Conservation (phyloP, 495 filamentous ascomycete genomes). For the Parathielavia appendiculata region DNA sequence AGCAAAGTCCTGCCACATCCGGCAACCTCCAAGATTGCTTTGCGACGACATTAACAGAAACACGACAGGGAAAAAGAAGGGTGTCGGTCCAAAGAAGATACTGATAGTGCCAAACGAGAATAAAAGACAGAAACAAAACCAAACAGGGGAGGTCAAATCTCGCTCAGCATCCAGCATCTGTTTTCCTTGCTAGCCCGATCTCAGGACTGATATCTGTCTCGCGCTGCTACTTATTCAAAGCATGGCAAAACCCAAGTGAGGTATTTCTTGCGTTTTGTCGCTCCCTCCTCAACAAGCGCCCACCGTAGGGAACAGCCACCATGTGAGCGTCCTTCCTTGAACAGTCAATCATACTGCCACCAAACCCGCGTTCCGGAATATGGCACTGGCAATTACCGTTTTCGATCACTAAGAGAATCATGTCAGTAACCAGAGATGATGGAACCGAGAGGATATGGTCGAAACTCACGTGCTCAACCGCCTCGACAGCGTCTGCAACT, state of each 20-base stretch:
- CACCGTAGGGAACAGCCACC: neutral
- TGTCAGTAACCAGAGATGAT: neutral
- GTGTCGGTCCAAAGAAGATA: neutral
- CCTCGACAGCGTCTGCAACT: conserved; percentile 75
- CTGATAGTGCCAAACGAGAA: neutral
- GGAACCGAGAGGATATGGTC: neutral
- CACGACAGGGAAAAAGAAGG: neutral
- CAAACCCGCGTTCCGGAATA: neutral
- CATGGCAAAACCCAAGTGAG: conserved; percentile 1
- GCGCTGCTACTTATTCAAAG: conserved; percentile 10
- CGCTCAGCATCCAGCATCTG: conserved; percentile 2
- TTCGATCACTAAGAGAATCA: conserved; percentile 23
- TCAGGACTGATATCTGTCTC: conserved; percentile 7
- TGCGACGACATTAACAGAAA: too few relatives aligned
- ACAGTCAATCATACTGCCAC: neutral
- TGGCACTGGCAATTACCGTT: conserved; percentile 22
- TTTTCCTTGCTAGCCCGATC: conserved; percentile 2
- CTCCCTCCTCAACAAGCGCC: neutral
- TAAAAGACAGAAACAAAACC: neutral
- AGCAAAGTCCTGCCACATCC: too few relatives aligned
- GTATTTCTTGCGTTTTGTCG: neutral
- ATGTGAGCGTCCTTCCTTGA: neutral
- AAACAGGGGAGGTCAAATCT: conserved; percentile 1
- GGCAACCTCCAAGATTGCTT: too few relatives aligned
- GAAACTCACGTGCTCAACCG: conserved; percentile 90